phyloP scores from a whole-genome alignment of 2,329 filamentous ascomycete species.

The Lachnellula cervina region DNA sequence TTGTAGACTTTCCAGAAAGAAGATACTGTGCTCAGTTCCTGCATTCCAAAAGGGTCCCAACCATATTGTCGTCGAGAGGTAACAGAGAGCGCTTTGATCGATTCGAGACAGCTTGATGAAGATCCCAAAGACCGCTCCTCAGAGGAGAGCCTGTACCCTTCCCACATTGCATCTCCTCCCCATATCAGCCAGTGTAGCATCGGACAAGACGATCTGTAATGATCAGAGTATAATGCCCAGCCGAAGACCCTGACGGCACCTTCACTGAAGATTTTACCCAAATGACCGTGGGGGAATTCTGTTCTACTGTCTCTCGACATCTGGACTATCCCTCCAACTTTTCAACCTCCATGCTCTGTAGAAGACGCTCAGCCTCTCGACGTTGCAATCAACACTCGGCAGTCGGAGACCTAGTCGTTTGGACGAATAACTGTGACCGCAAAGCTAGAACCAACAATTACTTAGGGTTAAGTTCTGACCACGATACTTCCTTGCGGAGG shows the following conservation, averaged over 20 bases:
- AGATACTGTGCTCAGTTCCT: constrained; percentile 29
- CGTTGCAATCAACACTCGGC: constrained; percentile 27
- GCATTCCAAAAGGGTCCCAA: constrained; percentile 14
- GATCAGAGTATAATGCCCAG: constrained; percentile 65
- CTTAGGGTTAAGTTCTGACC: constrained; percentile 98
- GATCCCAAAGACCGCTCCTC: constrained; percentile 48
- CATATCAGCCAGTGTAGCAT: constrained; percentile 34
- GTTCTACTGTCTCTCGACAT: constrained; percentile 48
- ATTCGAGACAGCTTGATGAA: constrained; percentile 30
- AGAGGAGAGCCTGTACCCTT: constrained; percentile 35
- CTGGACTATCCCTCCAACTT: constrained; percentile 51
- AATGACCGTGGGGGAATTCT: constrained; percentile 65
- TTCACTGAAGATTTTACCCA: constrained; percentile 70
- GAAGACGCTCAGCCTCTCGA: constrained; percentile 47
- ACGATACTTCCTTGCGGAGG: constrained; percentile 65
- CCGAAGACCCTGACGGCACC: constrained; percentile 67
- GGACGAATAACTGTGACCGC: constrained; percentile 65
- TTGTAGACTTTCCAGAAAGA: constrained; percentile 28
- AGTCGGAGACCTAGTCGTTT: constrained; percentile 55
- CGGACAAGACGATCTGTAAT: constrained; percentile 50
- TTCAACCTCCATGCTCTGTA: constrained; percentile 41
- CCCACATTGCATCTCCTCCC: constrained; percentile 38
- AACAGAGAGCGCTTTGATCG: constrained; percentile 24
- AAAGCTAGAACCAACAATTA: constrained; percentile 70
- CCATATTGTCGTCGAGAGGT: constrained; percentile 21